Base-by-base conservation (phyloP, 1,284 basidiomycete genomes). In the Calocybe gambosa region DNA sequence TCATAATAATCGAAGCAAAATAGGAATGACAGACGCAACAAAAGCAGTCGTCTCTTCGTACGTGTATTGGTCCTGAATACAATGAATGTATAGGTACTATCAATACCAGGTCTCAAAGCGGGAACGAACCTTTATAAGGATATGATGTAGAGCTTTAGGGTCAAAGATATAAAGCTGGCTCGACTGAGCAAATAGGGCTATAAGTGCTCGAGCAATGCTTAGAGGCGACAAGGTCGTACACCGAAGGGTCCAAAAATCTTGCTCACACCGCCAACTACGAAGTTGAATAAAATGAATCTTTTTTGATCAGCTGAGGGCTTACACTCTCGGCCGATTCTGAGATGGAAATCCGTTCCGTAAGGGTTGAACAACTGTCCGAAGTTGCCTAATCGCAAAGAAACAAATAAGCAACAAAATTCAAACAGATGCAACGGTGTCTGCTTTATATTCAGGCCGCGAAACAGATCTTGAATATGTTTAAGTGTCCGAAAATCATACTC, bases 121-220 rank as follows among this genome's bases (percentile, higher is more conserved):
- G 10, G 18, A 23, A 15, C 18, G 2, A 21, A 43, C 42, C 42
- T 45, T 45, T 9, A 45, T 36, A 2, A 45, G 13, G 20, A 45
- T 45, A 37, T 62, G 62, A 42, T 66, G 58, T 33, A 64, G 42
- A 4, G 62, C 62, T 46, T 59, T 60, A 2, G 62, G 60, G 37
- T 64, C 62, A 25, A 60, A 62, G 7, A 58, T 52, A 42, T 59
- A 45, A 12, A 45, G 13, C 2, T 34, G 29, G 20, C 23, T 3
- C 25, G 36, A 16, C 42, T 43, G 20, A 21, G 40, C 13, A 10
- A 29, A 29, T 13, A 6, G 4, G 28, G 23, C 26, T 5, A 26
- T 39, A 18, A 16, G 5, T n/a, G 28, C 28, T 29, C 10, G 0
- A 3, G 15, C 16, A n/a, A 8, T 33, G 31, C 2, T 26, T 16